Base-by-base conservation (phyloP, 306 rosid species). In the Corylus heterophylla region DNA sequence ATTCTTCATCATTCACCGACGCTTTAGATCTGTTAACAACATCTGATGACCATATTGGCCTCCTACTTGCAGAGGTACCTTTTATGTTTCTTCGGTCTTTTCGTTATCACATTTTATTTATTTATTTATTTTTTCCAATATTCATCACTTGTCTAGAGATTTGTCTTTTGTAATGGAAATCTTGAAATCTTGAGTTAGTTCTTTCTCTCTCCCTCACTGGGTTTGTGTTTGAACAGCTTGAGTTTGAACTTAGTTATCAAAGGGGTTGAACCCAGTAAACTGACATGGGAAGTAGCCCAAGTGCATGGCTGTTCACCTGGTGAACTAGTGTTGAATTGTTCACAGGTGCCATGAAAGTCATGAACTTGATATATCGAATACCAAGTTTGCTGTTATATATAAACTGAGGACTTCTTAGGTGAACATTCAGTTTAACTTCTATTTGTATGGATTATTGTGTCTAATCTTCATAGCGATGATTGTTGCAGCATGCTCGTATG, bases 1-100 rank as follows among this genome's bases (percentile, higher is more conserved):
- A 83, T 74, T 74, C 88, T 31, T 92, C 97, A 27, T 84, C 92
- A 48, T 78, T 78, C 29, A 69, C 76, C 39, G 88, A 86, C 73
- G 85, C 92, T 79, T 83, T 87, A 52, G 78, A 87, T 76, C 79
- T 87, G 82, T 82, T 94, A 86, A 81, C 88, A 25, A 70, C 80
- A 67, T 85, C 97, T 74, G 96, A 95, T 76, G 91, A 85, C 61
- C 95, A 62, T 84, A 87, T 91, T 45, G 85, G 85, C 83, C 29
- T 80, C 78, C 89, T 95, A 50, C 88, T 88, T 73, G 81, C 85
- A 37, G 91, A 92, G 98, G 98, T 95, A 91, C 78, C 45, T 17
- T 54, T 72, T 75, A 61, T 64, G 61, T 52, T 27, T 80, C 76
- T 66, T 73, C 20, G 73, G 35, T 55, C 14, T 68, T 47, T 39